Evolutionary conservation across 345 rosid genomes (phyloP).

Genomic region (Eucalyptus camaldulensis): DNA sequence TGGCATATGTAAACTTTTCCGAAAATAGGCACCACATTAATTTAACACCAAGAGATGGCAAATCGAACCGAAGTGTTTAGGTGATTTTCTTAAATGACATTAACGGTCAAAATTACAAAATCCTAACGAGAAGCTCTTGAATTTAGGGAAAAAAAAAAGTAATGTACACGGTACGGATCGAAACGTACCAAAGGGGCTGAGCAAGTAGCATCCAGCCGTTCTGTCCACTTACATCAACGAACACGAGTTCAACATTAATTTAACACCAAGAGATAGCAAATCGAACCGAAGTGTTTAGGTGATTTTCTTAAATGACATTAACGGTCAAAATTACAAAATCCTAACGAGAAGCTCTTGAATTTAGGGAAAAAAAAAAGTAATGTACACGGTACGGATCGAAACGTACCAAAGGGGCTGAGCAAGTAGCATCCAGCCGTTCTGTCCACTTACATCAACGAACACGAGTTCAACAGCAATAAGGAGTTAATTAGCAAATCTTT

Average conservation of each 20-base stretch:
- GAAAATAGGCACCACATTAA: neutral
- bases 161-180: fast-evolving
- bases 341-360: neutral
- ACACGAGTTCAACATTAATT: no score
- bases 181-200: neutral
- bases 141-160: neutral
- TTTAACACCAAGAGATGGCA: neutral
- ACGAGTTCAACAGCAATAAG: fast-evolving
- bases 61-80: fast-evolving
- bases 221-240: no score
- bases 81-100: neutral
- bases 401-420: neutral
- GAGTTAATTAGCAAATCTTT: neutral
- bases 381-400: fast-evolving
- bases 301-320: neutral
- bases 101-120: neutral
- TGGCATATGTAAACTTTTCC: neutral
- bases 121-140: fast-evolving
- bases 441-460: neutral
- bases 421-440: neutral
- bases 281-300: fast-evolving
- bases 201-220: neutral
- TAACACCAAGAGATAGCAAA: neutral
- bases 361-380: neutral
- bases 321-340: neutral